Percentiles rank a stretch among this genome's conserved stretches.
Conservation (phyloP, 2,329 filamentous ascomycete species). For the Zymoseptoria brevis region DNA sequence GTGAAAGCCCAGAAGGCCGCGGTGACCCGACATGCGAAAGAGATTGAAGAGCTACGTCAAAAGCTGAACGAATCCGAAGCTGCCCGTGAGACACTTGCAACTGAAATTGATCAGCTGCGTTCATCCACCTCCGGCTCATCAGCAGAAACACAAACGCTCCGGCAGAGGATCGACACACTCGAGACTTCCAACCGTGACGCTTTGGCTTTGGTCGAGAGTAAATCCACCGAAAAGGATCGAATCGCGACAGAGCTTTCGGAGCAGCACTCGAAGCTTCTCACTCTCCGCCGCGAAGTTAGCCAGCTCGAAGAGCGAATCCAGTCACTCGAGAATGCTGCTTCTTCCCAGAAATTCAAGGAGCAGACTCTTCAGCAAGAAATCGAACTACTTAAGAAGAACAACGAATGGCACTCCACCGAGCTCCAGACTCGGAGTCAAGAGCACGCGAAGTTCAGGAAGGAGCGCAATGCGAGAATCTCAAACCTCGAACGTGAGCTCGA, state of each 20-base stretch:
- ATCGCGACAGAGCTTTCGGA: conserved; percentile 78
- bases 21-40: conserved; percentile 73
- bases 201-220: conserved; percentile 78
- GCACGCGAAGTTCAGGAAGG: conserved; percentile 82
- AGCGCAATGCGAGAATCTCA: conserved; percentile 82
- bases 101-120: conserved; percentile 71
- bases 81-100: conserved; percentile 64
- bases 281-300: conserved; percentile 74
- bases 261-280: conserved; percentile 80
- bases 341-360: conserved; percentile 80
- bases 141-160: conserved; percentile 66
- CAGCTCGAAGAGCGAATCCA: conserved; percentile 77
- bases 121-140: conserved; percentile 65
- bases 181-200: conserved; percentile 91
- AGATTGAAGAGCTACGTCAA: conserved; percentile 71
- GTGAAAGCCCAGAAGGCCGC: conserved; percentile 73
- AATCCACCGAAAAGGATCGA: conserved; percentile 76
- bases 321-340: conserved; percentile 68
- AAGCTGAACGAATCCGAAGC: conserved; percentile 79
- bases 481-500: conserved; percentile 84
- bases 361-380: conserved; percentile 86
- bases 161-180: conserved; percentile 74
- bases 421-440: conserved; percentile 84
- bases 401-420: conserved; percentile 88
- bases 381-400: conserved; percentile 77